A percentile compares a stretch with the other conserved stretches of the same genome.
Conservation (phyloP, 2,329 filamentous ascomycete genomes). For the Parascedosporium putredinis region DNA sequence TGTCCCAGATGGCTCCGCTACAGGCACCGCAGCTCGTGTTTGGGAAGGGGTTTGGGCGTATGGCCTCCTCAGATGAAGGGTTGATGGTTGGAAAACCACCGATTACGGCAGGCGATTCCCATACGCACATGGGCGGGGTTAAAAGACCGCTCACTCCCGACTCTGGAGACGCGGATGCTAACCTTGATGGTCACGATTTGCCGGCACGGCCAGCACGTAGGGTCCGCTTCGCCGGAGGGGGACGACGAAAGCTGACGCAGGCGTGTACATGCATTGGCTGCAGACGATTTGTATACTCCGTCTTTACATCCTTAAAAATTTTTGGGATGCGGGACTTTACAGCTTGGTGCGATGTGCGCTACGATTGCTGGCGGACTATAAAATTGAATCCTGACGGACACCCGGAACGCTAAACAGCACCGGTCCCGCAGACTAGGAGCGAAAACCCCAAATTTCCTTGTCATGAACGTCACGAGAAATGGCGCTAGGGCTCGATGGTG, state of each 20-base stretch:
- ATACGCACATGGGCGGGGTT: background rate
- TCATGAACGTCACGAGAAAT: too few relatives aligned
- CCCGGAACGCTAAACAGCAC: too few relatives aligned
- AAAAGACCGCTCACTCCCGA: background rate
- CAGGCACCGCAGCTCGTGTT: slow-evolving; percentile 38
- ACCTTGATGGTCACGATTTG: slow-evolving; percentile 8
- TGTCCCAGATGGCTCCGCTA: slow-evolving; percentile 39
- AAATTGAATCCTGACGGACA: too few relatives aligned
- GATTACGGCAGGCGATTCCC: background rate
- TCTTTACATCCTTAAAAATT: too few relatives aligned
- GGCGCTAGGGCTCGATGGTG: too few relatives aligned
- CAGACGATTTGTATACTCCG: too few relatives aligned
- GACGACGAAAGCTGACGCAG: background rate
- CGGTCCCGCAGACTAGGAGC: too few relatives aligned
- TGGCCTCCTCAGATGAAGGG: slow-evolving; percentile 34
- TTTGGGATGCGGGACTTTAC: too few relatives aligned
- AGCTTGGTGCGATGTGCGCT: too few relatives aligned
- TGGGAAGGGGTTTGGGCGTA: slow-evolving; percentile 34
- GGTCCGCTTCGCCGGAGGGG: slow-evolving; percentile 19
- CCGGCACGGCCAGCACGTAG: slow-evolving; percentile 20
- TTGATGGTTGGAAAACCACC: slow-evolving; percentile 22
- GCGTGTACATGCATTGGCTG: too few relatives aligned
- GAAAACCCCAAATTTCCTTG: too few relatives aligned
- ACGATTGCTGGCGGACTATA: too few relatives aligned
- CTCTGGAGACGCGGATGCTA: background rate